Evolutionary conservation across 257 asterid genomes (phyloP).

Genomic region (Ilex aquifolium): DNA sequence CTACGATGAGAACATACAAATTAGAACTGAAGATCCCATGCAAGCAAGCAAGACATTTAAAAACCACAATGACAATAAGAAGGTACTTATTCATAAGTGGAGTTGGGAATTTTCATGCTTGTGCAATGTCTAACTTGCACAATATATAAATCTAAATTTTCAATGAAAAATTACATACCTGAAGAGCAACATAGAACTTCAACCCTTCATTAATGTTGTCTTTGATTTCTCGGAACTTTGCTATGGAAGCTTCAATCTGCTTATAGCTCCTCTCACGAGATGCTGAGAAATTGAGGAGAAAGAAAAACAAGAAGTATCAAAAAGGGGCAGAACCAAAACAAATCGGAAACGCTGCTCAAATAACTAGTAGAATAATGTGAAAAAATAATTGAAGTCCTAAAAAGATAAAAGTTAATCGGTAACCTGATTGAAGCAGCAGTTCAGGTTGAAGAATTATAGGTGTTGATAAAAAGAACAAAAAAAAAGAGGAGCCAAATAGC

Average conservation of each 20-base stretch:
- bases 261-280: conserved; percentile 82
- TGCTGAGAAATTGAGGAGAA: conserved; percentile 47
- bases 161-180: conserved; percentile 40
- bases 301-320: conserved; percentile 8
- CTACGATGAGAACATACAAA: too few species aligned
- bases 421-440: too few species aligned
- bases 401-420: too few species aligned
- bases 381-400: too few species aligned
- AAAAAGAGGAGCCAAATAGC: too few species aligned
- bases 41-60: neutral
- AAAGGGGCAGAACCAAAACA: neutral
- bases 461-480: too few species aligned
- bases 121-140: too few species aligned
- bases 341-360: neutral
- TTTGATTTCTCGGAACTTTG: conserved; percentile 79
- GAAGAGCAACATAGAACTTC: conserved; percentile 91
- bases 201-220: conserved; percentile 93
- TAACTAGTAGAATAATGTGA: neutral
- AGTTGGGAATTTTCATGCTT: too few species aligned
- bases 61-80: too few species aligned
- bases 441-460: too few species aligned
- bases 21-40: neutral
- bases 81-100: too few species aligned
- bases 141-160: neutral
- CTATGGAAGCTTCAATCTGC: conserved; percentile 95